These are phyloP conservation scores for Gracilariopsis chorda DNA, from an alignment of 23 red algal species.

Conservation along the genomic window DNA sequence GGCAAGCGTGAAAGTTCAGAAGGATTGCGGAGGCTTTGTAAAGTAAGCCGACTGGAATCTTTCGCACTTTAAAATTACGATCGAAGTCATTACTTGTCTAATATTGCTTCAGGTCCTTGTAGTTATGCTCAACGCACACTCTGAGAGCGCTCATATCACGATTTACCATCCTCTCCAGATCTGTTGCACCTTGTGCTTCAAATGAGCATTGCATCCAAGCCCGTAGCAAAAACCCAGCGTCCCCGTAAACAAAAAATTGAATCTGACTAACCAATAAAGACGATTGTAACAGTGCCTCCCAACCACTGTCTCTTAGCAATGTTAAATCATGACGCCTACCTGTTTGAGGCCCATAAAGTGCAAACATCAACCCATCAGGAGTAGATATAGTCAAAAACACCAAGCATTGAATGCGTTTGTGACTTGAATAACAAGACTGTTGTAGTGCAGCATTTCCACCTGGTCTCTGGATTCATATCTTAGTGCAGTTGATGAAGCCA, in stretches of 20 bases:
- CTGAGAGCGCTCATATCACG: background rate
- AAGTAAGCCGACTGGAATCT: too few relatives aligned
- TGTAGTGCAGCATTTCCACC: too few relatives aligned
- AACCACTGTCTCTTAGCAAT: background rate
- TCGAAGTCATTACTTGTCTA: background rate
- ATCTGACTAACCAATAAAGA: background rate
- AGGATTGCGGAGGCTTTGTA: too few relatives aligned
- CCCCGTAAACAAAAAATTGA: too few relatives aligned
- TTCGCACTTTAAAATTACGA: too few relatives aligned
- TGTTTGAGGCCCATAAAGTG: slow-evolving; percentile 18
- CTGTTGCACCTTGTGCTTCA: background rate
- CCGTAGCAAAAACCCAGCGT: too few relatives aligned
- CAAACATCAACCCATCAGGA: slow-evolving; percentile 43
- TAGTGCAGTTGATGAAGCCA: too few relatives aligned
- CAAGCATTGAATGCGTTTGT: too few relatives aligned
- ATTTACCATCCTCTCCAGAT: background rate
- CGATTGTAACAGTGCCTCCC: background rate
- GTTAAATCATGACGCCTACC: background rate
- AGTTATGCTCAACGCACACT: background rate
- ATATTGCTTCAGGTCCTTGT: background rate
- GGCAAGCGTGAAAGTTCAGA: too few relatives aligned
- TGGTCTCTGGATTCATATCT: too few relatives aligned
- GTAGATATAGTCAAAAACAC: slow-evolving; percentile 25
- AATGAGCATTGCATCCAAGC: too few relatives aligned
- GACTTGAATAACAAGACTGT: too few relatives aligned